Base-by-base conservation (phyloP, 1,284 basidiomycete species). In the Schizophyllum commune region DNA sequence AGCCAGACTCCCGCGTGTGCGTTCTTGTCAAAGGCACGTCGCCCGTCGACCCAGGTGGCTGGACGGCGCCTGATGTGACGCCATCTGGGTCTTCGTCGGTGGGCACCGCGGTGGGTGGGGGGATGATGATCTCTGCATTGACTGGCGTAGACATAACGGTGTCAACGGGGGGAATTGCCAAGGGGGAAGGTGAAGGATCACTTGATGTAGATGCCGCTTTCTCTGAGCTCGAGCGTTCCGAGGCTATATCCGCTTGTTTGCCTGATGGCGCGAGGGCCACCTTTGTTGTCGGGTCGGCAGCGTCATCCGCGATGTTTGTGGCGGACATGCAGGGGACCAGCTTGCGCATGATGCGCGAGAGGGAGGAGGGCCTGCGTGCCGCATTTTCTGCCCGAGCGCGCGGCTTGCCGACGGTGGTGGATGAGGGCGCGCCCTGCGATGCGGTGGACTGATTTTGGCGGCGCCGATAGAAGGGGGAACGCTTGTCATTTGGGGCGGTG, bases 1-100 rank as follows among this genome's bases (percentile, higher is more conserved):
- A 27, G 9, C 11, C 53, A 13, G 53, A 20, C 53, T 55, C 53
- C 20, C 19, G 53, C 11, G 53, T 55, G 53, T 55, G 53, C 20
- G 53, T 13, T 6, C 27, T 20, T 20, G 19, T 55, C 13, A 55
- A 21, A 15, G 53, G 11, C 11, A 19, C 15, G 13, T 63, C 63
- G 32, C 74, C 79, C 9, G 75, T 77, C 7, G 79, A 78, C 7
- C 78, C 78, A 17, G 78, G 77, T 2, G 79, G 73, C 58, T 79
- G 78, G 15, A 83, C 82, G 15, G 80, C 80, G 39, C 80, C 82
- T 51, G 80, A 81, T 5, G 82, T 81, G 57, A 82, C 67, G 34
- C 76, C 79, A 67, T 79, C 79, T 13, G 80, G 80, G 65, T 80
- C 81, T 7, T 47, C 39, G 17, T 47, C 39, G 39, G 39, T 11